Percentiles rank a stretch among this genome's conserved stretches.
These are phyloP conservation scores for Nitzschia sp. DNA, from an alignment of 108 stramenopile species.

Conservation along the genomic window DNA sequence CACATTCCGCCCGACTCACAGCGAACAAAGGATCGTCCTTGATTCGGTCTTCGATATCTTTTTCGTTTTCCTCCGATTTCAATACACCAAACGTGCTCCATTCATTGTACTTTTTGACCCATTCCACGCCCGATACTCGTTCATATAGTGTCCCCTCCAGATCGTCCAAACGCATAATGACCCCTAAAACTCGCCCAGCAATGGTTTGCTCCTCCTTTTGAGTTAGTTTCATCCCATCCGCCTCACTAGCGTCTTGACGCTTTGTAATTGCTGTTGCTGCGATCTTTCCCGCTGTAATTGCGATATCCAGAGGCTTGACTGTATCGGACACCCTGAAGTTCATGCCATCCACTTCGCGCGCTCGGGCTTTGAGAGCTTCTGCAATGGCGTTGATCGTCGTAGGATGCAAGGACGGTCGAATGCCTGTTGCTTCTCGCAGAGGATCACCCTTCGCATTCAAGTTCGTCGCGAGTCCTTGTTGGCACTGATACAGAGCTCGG, in stretches of 20 bases:
- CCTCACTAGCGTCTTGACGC: slow-evolving; percentile 46
- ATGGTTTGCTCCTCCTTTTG: slow-evolving; percentile 64
- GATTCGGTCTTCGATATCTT: slow-evolving; percentile 44
- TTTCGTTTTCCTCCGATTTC: slow-evolving; percentile 29
- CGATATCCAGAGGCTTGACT: slow-evolving; percentile 55
- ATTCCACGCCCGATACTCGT: slow-evolving; percentile 28
- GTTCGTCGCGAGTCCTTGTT: too few species aligned
- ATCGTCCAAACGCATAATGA: slow-evolving; percentile 75
- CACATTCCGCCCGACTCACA: slow-evolving; percentile 81
- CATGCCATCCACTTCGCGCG: slow-evolving; percentile 21
- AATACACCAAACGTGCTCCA: slow-evolving; percentile 70
- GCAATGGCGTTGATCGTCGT: slow-evolving; percentile 81
- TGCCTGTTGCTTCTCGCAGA: slow-evolving; percentile 64
- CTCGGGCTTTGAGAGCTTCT: slow-evolving; percentile 62
- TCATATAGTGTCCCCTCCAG: slow-evolving; percentile 48
- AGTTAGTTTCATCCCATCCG: slow-evolving; percentile 49
- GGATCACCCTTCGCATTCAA: slow-evolving; percentile 69
- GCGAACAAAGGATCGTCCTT: slow-evolving; percentile 66
- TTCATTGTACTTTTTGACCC: slow-evolving; percentile 69
- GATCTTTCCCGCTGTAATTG: slow-evolving; percentile 61
- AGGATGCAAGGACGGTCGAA: slow-evolving; percentile 84
- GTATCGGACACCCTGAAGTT: slow-evolving; percentile 20
- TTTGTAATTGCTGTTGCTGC: slow-evolving; percentile 57
- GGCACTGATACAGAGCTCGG: too few species aligned
- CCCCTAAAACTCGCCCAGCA: slow-evolving; percentile 81